Evolutionary conservation across 2,329 filamentous ascomycete genomes (phyloP), one percentile per base, ranked within the genome.

Genomic region (Orbilia javanica): DNA sequence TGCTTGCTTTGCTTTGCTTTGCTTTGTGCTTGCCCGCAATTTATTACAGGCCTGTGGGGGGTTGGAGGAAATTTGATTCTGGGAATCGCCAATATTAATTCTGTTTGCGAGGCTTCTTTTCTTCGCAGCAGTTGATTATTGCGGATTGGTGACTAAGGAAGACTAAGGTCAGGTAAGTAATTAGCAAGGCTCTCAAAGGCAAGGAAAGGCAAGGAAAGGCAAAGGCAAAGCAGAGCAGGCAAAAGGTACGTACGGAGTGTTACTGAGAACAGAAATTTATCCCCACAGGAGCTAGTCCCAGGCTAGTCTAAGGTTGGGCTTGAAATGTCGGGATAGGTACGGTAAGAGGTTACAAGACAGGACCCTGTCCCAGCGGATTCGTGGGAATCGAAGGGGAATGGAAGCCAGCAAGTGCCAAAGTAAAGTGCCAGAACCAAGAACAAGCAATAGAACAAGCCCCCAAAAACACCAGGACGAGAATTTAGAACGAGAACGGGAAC

Each of bases 351-450:
- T 27, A 53, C 52, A 57, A n/a, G 31, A 60, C 34, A 39, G 55
- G 55, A 60, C 55, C 55, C 55, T 60, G 55, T 60, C 55, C 42
- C 55, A 42, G 55, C 34, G 29, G 22, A 34, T 60, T 20, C 31
- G 27, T 6, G 34, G 31, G 31, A 13, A 29, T 18, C n/a, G 22
- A 50, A 25, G 11, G 6, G 52, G 52, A 36, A 36, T 27, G 52
- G 52, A 57, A 22, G 52, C 20, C 3, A 36, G 4, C 6, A 5
- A 2, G n/a, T n/a, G n/a, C n/a, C n/a, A n/a, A n/a, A n/a, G n/a
- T n/a, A n/a, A n/a, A n/a, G n/a, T n/a, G n/a, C n/a, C n/a, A 36
- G 15, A n/a, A 11, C 20, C 22, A 50, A 13, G 46, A 13, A 39
- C 36, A 39, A 39, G 36, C 8, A 36, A 10, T n/a, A n/a, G 36